Evolutionary conservation across 495 filamentous ascomycete genomes (phyloP).

Genomic region (Chaetomidium leptoderma): DNA sequence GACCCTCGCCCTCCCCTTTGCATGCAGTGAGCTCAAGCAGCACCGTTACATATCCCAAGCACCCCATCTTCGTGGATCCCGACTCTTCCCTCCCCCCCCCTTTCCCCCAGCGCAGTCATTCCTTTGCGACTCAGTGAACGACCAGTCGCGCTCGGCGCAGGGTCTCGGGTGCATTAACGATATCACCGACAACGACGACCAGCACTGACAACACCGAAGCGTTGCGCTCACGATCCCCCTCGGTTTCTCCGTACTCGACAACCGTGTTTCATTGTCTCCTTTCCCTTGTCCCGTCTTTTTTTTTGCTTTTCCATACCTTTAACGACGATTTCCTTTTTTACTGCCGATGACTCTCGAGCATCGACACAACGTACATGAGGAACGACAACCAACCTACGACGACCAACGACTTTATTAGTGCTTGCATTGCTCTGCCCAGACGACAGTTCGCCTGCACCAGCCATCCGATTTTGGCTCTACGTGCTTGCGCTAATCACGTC

Average conservation of each 20-base stretch:
- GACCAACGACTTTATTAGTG: background rate
- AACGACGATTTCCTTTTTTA: background rate
- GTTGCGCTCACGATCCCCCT: constrained; percentile 11
- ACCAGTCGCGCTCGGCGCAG: constrained; percentile 34
- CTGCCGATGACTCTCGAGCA: background rate
- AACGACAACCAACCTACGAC: background rate
- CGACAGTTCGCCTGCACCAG: constrained; percentile 14
- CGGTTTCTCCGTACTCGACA: constrained; percentile 14
- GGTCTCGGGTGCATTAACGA: constrained; percentile 21
- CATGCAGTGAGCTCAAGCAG: constrained; percentile 12
- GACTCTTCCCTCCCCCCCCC: constrained; percentile 25
- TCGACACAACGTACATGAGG: background rate
- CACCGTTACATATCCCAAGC: constrained; percentile 27
- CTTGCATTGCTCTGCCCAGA: background rate
- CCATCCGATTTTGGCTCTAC: constrained; percentile 22
- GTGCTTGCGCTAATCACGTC: background rate
- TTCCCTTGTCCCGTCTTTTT: background rate
- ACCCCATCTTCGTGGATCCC: constrained; percentile 26
- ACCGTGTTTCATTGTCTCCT: constrained; percentile 15
- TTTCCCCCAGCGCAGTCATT: constrained; percentile 33
- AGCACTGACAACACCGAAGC: constrained; percentile 8
- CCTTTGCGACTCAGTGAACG: constrained; percentile 31
- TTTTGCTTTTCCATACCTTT: background rate
- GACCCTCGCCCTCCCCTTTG: constrained; percentile 6
- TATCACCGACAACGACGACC: constrained; percentile 15